Evolutionary conservation across 2,329 filamentous ascomycete species (phyloP).

Genomic region (Clonostachys rhizophaga): DNA sequence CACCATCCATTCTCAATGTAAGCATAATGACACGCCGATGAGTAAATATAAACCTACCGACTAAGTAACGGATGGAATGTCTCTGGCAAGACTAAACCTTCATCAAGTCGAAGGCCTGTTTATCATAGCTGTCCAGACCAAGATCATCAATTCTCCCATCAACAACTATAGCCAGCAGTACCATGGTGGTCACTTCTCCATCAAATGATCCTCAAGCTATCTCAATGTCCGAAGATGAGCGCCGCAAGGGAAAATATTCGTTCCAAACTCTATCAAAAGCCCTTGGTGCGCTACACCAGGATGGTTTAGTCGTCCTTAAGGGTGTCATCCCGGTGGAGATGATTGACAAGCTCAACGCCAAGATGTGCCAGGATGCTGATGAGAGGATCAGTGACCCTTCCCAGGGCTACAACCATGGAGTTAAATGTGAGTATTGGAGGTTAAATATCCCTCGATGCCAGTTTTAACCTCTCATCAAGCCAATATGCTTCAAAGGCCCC

Average conservation of each 20-base stretch:
- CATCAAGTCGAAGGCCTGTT: too few relatives aligned
- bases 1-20: too few relatives aligned
- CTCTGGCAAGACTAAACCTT: too few relatives aligned
- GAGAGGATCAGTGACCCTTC: not conserved
- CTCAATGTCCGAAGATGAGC: not conserved
- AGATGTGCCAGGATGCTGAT: not conserved
- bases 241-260: not conserved
- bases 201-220: not conserved
- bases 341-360: not conserved
- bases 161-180: too few relatives aligned
- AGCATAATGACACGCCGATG: too few relatives aligned
- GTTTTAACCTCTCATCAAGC: not conserved
- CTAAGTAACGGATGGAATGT: too few relatives aligned
- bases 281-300: not conserved
- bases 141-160: too few relatives aligned
- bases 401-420: not conserved
- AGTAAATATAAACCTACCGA: too few relatives aligned
- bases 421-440: not conserved
- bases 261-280: not conserved
- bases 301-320: not conserved
- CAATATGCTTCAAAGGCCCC: not conserved
- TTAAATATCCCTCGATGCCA: too few relatives aligned
- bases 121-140: too few relatives aligned
- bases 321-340: not conserved
- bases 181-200: too few relatives aligned